These are phyloP conservation scores for Lagenidium sp. DNA, from an alignment of 352 stramenopile species.

Conservation along the genomic window DNA sequence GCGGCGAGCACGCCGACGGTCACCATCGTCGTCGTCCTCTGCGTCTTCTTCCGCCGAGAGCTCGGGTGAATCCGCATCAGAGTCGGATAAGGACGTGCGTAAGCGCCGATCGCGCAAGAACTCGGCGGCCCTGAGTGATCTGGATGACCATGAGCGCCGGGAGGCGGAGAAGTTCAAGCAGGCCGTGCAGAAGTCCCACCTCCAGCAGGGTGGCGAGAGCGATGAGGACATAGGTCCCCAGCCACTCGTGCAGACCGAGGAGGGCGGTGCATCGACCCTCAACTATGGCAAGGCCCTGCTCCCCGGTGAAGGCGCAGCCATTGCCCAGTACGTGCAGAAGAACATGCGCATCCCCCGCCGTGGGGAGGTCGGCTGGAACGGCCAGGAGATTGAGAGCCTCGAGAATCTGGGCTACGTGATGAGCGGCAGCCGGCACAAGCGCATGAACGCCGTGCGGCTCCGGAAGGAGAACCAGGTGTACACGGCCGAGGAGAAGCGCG, in stretches of 20 bases:
- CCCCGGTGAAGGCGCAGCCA: slow-evolving; percentile 91
- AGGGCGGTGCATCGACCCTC: slow-evolving; percentile 34
- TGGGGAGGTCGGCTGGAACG: slow-evolving; percentile 96
- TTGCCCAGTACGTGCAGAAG: slow-evolving; percentile 98
- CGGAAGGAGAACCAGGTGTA: slow-evolving; percentile 99
- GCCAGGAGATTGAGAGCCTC: slow-evolving; percentile 94
- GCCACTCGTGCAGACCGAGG: slow-evolving; percentile 36
- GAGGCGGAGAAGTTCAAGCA: slow-evolving; percentile 87
- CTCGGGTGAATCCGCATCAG: not conserved
- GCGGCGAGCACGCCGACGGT: not conserved
- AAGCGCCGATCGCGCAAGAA: slow-evolving; percentile 10
- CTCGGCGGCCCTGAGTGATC: slow-evolving; percentile 8
- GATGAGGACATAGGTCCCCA: slow-evolving; percentile 87
- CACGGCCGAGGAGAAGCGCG: slow-evolving; percentile 97
- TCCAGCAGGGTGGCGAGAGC: slow-evolving; percentile 50
- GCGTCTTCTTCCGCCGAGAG: slow-evolving; percentile 6
- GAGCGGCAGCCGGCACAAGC: slow-evolving; percentile 94
- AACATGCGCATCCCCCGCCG: slow-evolving; percentile 98
- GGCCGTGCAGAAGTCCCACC: slow-evolving; percentile 60
- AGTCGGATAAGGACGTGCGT: slow-evolving; percentile 1
- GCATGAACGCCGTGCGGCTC: slow-evolving; percentile 99
- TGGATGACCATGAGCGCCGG: slow-evolving; percentile 47
- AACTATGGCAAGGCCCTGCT: slow-evolving; percentile 92
- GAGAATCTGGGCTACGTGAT: slow-evolving; percentile 96
- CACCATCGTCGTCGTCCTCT: slow-evolving; percentile 4